These are phyloP conservation scores for Podospora anserina DNA, from an alignment of 495 filamentous ascomycete genomes.

Conservation along the genomic window DNA sequence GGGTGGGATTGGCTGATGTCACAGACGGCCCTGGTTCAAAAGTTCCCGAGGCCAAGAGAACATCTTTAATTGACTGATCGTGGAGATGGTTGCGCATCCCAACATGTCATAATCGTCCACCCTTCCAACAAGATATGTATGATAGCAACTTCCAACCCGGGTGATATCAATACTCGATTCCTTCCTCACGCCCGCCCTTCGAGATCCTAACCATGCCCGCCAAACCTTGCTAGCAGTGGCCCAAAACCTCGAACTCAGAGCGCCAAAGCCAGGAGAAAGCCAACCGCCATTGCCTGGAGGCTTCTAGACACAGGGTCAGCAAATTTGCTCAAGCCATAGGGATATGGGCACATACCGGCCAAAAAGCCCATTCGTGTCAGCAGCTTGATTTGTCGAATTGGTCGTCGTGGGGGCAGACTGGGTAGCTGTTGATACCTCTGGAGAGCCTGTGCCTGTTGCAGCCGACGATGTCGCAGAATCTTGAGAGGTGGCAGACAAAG, in stretches of 20 bases:
- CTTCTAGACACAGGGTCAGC: neutral
- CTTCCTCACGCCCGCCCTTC: neutral
- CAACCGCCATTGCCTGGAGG: slow-evolving; percentile 3
- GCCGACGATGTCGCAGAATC: neutral
- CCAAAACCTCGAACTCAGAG: neutral
- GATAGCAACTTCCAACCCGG: neutral
- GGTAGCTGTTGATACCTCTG: neutral
- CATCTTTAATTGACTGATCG: neutral
- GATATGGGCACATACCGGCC: neutral
- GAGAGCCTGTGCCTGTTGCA: neutral
- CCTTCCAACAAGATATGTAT: neutral
- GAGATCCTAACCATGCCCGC: neutral
- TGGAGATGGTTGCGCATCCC: neutral
- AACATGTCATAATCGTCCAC: neutral
- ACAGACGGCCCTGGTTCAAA: neutral
- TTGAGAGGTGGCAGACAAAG: neutral
- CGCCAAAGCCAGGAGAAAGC: neutral
- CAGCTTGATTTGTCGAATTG: slow-evolving; percentile 12
- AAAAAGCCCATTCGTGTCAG: slow-evolving; percentile 4
- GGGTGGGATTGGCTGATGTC: neutral
- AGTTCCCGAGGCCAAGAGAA: neutral
- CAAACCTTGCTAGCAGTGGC: neutral
- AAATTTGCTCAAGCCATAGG: neutral
- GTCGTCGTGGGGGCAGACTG: neutral
- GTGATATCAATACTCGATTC: neutral